Evolutionary conservation across 1,139 yeast genomes (phyloP).

Genomic region (Pichia sp.): DNA sequence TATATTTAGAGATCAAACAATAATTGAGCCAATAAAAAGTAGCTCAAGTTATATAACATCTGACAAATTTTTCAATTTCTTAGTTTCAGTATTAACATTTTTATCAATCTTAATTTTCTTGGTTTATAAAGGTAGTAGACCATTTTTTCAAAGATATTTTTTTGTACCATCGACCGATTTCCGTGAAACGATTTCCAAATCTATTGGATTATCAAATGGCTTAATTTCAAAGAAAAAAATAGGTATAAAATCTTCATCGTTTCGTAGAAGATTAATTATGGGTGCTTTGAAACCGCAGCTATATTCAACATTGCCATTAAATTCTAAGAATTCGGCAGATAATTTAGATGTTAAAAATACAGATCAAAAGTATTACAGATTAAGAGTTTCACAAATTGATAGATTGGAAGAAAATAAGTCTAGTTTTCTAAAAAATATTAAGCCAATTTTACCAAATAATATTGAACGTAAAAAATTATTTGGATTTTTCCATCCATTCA

Average conservation of each 20-base stretch:
- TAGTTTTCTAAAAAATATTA: constrained; percentile 18
- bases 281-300: constrained; percentile 42
- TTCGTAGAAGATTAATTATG: constrained; percentile 41
- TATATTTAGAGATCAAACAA: background rate
- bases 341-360: constrained; percentile 15
- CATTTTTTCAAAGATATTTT: constrained; percentile 34
- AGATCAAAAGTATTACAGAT: constrained; percentile 11
- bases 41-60: background rate
- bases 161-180: constrained; percentile 42
- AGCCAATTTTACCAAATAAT: constrained; percentile 35
- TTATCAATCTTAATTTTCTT: constrained; percentile 10
- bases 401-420: constrained; percentile 11
- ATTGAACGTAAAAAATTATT: constrained; percentile 41
- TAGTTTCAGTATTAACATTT: background rate
- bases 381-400: constrained; percentile 26
- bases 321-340: constrained; percentile 6
- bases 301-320: constrained; percentile 36
- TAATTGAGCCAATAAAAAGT: background rate
- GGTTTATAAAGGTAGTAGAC: constrained; percentile 15
- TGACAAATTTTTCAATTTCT: background rate
- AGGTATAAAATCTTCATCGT: constrained; percentile 36
- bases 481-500: constrained; percentile 94
- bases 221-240: constrained; percentile 14
- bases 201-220: constrained; percentile 32
- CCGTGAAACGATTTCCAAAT: constrained; percentile 36